These are phyloP conservation scores for Geotrichum restrictum DNA, from an alignment of 1,139 yeast genomes.

Conservation along the genomic window DNA sequence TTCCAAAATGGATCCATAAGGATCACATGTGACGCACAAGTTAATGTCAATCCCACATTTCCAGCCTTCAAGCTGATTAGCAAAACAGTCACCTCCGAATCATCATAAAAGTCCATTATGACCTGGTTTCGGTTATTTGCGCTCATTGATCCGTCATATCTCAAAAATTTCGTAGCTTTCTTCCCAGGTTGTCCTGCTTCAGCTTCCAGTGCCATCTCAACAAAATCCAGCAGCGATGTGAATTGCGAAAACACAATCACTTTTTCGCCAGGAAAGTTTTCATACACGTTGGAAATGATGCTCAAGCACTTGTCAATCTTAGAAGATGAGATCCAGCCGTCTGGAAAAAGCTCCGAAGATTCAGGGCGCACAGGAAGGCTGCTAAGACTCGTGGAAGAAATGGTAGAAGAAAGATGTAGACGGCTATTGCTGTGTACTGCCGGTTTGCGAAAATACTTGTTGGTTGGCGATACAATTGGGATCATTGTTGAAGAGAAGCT, in stretches of 20 bases:
- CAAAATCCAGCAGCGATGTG: slow-evolving; percentile 67
- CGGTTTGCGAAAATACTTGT: slow-evolving; percentile 3
- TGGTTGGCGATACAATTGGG: slow-evolving; percentile 5
- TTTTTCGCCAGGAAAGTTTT: slow-evolving; percentile 53
- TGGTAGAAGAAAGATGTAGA: neutral
- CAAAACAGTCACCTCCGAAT: slow-evolving; percentile 50
- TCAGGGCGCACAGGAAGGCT: slow-evolving; percentile 26
- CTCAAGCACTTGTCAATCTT: slow-evolving; percentile 52
- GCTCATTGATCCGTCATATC: slow-evolving; percentile 82
- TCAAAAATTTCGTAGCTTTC: slow-evolving; percentile 39
- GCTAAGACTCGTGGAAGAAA: neutral
- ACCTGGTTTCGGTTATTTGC: slow-evolving; percentile 59
- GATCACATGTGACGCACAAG: slow-evolving; percentile 89
- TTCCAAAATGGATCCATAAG: slow-evolving; percentile 96
- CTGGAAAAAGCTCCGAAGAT: slow-evolving; percentile 29
- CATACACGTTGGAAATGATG: slow-evolving; percentile 44
- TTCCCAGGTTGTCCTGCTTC: slow-evolving; percentile 40
- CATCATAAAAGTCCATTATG: slow-evolving; percentile 61
- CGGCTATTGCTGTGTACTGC: neutral
- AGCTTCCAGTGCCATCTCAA: slow-evolving; percentile 54
- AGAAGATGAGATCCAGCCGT: slow-evolving; percentile 38
- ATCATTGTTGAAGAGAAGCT: neutral
- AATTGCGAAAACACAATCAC: slow-evolving; percentile 82
- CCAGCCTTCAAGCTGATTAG: slow-evolving; percentile 84
- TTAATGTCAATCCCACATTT: slow-evolving; percentile 84